Conservation (phyloP, 306 rosid genomes). For the Comarum palustre region DNA sequence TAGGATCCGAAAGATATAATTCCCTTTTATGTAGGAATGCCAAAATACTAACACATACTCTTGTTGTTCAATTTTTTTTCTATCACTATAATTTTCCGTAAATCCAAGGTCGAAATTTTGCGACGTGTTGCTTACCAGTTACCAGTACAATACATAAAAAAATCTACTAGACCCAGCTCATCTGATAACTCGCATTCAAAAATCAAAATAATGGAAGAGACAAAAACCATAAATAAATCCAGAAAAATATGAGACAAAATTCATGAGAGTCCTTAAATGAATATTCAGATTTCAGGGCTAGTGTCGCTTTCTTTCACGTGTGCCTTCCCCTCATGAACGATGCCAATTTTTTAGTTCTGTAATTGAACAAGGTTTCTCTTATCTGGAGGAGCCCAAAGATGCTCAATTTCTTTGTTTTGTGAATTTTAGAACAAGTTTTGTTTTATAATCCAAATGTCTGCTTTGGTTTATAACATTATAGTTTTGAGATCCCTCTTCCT, state of each 20-base stretch:
- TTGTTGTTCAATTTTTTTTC: no score
- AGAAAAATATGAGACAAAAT: neutral
- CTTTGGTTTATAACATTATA: conserved; percentile 17
- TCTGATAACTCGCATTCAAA: neutral
- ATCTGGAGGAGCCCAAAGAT: conserved; percentile 32
- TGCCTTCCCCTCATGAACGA: conserved; percentile 15
- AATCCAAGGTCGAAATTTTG: no score
- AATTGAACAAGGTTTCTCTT: neutral
- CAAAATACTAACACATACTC: no score
- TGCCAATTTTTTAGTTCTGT: conserved; percentile 6
- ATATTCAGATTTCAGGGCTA: conserved; percentile 12
- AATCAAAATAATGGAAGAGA: neutral
- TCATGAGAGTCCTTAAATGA: conserved; percentile 12
- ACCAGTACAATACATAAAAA: no score
- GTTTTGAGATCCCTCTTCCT: conserved; percentile 27
- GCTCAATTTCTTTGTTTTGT: conserved; percentile 26
- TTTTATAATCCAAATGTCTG: conserved; percentile 14
- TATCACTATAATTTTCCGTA: no score
- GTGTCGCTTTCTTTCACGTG: conserved; percentile 19
- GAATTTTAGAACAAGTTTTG: neutral
- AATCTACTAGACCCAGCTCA: neutral
- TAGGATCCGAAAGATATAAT: no score
- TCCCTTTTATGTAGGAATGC: no score
- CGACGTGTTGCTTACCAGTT: no score
- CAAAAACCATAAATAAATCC: neutral